Evolutionary conservation across 768 basidiomycete species (phyloP), one percentile per base, ranked within the genome.

Genomic region (Amanita molliuscula): DNA sequence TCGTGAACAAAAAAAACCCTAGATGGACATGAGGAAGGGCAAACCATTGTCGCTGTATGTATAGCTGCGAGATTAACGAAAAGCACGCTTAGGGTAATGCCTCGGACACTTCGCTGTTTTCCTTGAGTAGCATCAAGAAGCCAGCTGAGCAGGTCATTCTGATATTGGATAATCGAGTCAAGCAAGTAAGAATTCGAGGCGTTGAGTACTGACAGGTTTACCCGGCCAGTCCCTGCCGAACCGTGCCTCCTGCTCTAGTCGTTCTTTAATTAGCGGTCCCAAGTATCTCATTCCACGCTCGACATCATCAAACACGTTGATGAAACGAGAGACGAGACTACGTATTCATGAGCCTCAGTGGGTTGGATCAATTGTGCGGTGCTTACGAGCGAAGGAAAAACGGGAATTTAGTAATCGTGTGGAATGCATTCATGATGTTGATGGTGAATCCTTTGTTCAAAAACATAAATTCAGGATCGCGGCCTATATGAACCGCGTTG

Each of bases 141-240:
- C 74, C 74, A 79, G 15, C 67, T 63, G 0, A 77, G 61, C n/a
- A 77, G 53, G 48, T 77, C 75, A 46, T 69, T 67, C 76, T 76
- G 38, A 33, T 26, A 41, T 15, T 15, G 26, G 8, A 33, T 21
- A 13, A 35, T 7, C 21, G 10, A 13, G 29, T 23, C 46, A 20
- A 51, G 29, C 48, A 36, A 53, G 16, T 6, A 28, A 29, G 23
- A 8, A 16, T 8, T 7, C 15, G 43, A 13, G 9, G 16, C 46
- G 25, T n/a, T 11, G 18, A 21, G 11, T 37, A 51, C 56, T 28
- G 25, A 66, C 65, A 31, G 67, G 67, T 55, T 62, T 67, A 0
- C 54, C 62, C 13, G 58, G 53, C 58, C 61, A 65, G 18, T 68
- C 56, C 9, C 23, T 31, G 5, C 65, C 65, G 20, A 63, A 53